These are phyloP conservation scores for Lentinula lateritia DNA, from an alignment of 768 basidiomycete species.

Conservation along the genomic window DNA sequence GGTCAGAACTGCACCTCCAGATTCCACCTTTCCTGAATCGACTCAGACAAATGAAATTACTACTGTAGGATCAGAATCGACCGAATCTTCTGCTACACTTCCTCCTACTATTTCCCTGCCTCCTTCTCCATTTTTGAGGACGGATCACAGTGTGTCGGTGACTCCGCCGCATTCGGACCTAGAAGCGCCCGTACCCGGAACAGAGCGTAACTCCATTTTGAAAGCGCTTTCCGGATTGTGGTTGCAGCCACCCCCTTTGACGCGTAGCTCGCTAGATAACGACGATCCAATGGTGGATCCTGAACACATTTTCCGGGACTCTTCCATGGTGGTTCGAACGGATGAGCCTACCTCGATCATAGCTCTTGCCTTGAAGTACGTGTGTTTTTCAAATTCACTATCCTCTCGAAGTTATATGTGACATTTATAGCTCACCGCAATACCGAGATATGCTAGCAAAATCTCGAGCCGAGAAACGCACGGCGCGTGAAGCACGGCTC, in stretches of 20 bases:
- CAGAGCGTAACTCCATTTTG: slow-evolving; percentile 70
- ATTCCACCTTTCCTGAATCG: slow-evolving; percentile 1
- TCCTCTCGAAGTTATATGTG: slow-evolving; percentile 7
- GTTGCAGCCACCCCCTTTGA: slow-evolving; percentile 49
- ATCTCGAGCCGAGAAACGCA: slow-evolving; percentile 73
- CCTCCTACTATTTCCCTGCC: slow-evolving; percentile 36
- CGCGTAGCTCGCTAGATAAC: slow-evolving; percentile 51
- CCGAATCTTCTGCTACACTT: background rate
- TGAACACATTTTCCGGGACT: slow-evolving; percentile 93
- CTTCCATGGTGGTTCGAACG: slow-evolving; percentile 89
- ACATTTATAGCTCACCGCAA: slow-evolving; percentile 57
- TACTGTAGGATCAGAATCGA: background rate
- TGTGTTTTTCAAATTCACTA: slow-evolving; percentile 6
- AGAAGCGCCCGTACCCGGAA: slow-evolving; percentile 36
- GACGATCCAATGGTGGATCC: slow-evolving; percentile 72
- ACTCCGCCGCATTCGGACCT: slow-evolving; percentile 49
- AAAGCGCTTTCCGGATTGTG: slow-evolving; percentile 83
- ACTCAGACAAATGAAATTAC: background rate
- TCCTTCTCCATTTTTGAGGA: slow-evolving; percentile 51
- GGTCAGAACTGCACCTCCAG: slow-evolving; percentile 20
- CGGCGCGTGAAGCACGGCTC: slow-evolving; percentile 49
- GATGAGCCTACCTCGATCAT: slow-evolving; percentile 99
- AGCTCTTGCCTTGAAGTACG: slow-evolving; percentile 85
- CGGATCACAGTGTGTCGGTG: slow-evolving; percentile 28
- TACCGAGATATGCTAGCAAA: slow-evolving; percentile 77